A percentile compares a stretch with the other conserved stretches of the same genome.
These are phyloP conservation scores for Plasmodium gonderi DNA, from an alignment of 169 alveolate species.

Conservation along the genomic window DNA sequence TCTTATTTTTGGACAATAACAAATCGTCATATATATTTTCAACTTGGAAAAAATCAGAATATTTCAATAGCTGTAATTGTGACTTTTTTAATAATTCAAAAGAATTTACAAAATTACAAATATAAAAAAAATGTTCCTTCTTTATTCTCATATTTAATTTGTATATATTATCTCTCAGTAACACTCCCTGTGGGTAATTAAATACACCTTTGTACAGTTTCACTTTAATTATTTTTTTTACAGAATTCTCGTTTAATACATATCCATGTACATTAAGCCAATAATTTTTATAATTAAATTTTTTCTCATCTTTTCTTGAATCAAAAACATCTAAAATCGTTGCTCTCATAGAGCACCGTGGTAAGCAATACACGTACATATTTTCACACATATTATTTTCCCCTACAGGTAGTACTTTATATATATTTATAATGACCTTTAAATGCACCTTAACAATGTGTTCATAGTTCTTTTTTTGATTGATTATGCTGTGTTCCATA, in stretches of 20 bases:
- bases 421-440: slow-evolving; percentile 31
- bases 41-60: slow-evolving; percentile 11
- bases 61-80: background rate
- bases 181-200: slow-evolving; percentile 55
- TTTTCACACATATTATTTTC: slow-evolving; percentile 11
- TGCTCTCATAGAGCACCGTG: slow-evolving; percentile 63
- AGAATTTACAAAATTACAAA: slow-evolving; percentile 8
- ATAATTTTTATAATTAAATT: slow-evolving; percentile 27
- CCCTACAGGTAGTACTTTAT: slow-evolving; percentile 25
- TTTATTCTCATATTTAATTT: slow-evolving; percentile 14
- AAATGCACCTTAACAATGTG: slow-evolving; percentile 26
- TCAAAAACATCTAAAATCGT: slow-evolving; percentile 8
- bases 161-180: slow-evolving; percentile 59
- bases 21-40: background rate
- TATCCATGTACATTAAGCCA: slow-evolving; percentile 68
- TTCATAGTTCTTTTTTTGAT: background rate
- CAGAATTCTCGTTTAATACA: slow-evolving; percentile 10
- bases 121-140: slow-evolving; percentile 29
- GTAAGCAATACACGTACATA: slow-evolving; percentile 61
- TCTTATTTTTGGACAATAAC: background rate
- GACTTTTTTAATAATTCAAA: slow-evolving; percentile 9
- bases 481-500: slow-evolving; percentile 27
- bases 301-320: background rate
- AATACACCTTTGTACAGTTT: slow-evolving; percentile 51
- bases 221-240: slow-evolving; percentile 43